Evolutionary conservation across 176 grass and related monocot genomes (phyloP), one percentile per base, ranked within the genome.

Genomic region (maize (Zea mays)): DNA sequence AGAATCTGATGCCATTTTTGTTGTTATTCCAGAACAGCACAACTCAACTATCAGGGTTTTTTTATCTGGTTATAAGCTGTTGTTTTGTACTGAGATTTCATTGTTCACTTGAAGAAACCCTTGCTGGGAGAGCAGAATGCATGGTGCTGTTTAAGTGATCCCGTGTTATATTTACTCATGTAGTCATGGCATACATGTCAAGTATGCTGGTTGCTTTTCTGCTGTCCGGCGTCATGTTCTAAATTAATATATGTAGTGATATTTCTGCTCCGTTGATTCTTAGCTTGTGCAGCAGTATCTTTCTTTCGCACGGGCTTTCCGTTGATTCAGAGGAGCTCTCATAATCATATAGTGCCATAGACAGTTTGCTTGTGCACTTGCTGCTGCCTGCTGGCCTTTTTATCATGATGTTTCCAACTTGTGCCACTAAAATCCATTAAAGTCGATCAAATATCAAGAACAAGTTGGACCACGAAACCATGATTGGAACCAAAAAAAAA

Each of bases 71-170:
- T 73, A 42, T n/a, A 64, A 65, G 10, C 41, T 67, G 41, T 73
- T 78, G 74, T 60, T 75, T 87, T 83, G 33, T 65, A 72, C n/a
- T 49, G n/a, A 3, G 51, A n/a, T 65, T 58, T 47, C 46, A 10
- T 41, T 78, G 34, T 17, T 71, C 13, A 50, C 46, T 37, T 52
- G 47, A 52, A 52, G 20, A n/a, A 37, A 47, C 73, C 19, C 4
- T 10, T 82, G 15, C 17, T 19, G 2, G 1, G 3, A 34, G 20
- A 42, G 41, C 19, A 72, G 78, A 82, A 78, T 87, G 50, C 2
- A 27, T 17, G 17, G 43, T 45, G 71, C 15, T 21, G 35, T 49
- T 78, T 59, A 33, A 40, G 47, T 44, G 15, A 45, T 16, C 10
- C 17, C 8, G 10, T 75, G 50, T 42, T 56, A 21, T 34, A 1